Base-by-base conservation (phyloP, 192 early-diverging fungal species). In the Coemansia sp. region DNA sequence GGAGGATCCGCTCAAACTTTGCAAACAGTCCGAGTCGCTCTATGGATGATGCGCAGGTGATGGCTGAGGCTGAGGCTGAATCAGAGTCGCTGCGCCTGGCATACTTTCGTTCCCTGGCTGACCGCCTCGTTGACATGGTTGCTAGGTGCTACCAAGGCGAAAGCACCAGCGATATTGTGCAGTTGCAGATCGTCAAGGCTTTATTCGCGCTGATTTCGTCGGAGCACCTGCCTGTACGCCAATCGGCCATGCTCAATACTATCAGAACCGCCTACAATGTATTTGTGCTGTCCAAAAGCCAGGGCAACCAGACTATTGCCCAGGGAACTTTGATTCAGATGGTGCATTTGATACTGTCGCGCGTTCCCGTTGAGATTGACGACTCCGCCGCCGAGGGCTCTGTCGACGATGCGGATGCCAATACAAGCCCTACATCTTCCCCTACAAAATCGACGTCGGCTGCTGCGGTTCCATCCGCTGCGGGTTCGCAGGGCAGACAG, bases 111-210 rank as follows among this genome's bases (percentile, higher is more conserved):
- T 27, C 39, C 15, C 30, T 56, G 9, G 66, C 49, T 1, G 55
- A 64, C 7, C 60, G 67, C 5, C 84, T 91, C 11, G 84, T 94
- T 10, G 83, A 82, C 43, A 80, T 83, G 27, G 86, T 93, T 19
- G 88, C 88, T 47, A 79, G 89, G 43, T 82, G 84, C 40, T 88
- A 90, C 65, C 80, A 80, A 30, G 87, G 87, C 45, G 89, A 91
- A 49, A 64, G 72, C 27, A 92, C 88, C 0, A 87, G 87, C 45
- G 91, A 93, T 19, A 88, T 83, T 48, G 84, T 97, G 9, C 91
- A 94, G 64, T 51, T 94, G 51, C 94, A 97, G 58, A 87, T 97
- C 9, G 82, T 94, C 44, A 93, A 93, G 79, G 94, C 94, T 1
- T 70, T 96, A 26, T 76, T 90, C 45, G 89, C 87, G 10, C 87